These are phyloP conservation scores for Rhizoctonia solani DNA, from an alignment of 1,284 basidiomycete genomes.

Conservation along the genomic window DNA sequence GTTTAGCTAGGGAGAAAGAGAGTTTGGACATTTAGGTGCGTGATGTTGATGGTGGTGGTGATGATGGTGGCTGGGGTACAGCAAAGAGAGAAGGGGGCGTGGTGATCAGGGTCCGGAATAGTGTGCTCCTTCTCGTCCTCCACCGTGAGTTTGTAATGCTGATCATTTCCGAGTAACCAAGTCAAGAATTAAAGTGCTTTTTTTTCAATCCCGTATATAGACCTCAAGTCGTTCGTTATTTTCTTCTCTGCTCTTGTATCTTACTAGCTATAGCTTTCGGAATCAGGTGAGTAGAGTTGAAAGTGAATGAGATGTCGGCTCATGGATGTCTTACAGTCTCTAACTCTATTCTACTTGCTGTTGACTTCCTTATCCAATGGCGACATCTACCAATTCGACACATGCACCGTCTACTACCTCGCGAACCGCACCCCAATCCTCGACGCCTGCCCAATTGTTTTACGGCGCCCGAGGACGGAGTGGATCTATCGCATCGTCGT, in stretches of 20 bases:
- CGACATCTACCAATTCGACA: neutral
- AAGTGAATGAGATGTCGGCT: neutral
- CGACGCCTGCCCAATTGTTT: conserved; percentile 16
- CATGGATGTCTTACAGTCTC: neutral
- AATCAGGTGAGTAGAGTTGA: conserved; percentile 5
- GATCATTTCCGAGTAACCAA: neutral
- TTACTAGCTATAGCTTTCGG: neutral
- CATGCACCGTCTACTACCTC: too few species aligned
- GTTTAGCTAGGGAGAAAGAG: conserved; percentile 25
- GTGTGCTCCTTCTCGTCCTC: conserved; percentile 5
- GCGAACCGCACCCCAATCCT: neutral
- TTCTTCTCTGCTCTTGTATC: conserved; percentile 1
- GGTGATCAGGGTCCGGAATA: conserved; percentile 25
- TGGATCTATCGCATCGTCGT: conserved; percentile 29
- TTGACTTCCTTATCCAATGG: neutral
- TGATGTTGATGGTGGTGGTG: neutral
- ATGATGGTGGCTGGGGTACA: conserved; percentile 2
- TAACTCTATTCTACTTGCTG: neutral
- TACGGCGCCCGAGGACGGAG: conserved; percentile 28
- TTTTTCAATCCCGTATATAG: conserved; percentile 3
- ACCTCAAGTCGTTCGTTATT: conserved; percentile 3
- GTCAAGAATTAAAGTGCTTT: neutral
- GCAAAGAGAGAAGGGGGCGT: neutral
- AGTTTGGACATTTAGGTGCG: conserved; percentile 33
- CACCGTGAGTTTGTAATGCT: conserved; percentile 17